Evolutionary conservation across 1,284 basidiomycete species (phyloP).

Genomic region (Moesziomyces parantarcticus): DNA sequence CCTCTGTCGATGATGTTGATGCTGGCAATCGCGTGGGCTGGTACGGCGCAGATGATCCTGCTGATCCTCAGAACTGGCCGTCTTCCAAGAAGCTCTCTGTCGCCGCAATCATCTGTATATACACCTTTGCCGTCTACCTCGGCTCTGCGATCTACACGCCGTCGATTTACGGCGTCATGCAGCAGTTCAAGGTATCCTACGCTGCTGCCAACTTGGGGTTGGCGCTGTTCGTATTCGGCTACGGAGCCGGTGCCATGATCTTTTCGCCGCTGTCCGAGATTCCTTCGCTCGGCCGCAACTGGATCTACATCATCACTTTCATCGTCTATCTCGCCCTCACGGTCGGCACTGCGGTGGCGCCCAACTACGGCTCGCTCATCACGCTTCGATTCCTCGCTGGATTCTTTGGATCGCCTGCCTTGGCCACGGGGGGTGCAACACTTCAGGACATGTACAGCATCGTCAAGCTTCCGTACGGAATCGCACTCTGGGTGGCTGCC

Average conservation of each 20-base stretch:
- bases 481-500: constrained; percentile 24
- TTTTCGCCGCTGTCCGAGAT: constrained; percentile 66
- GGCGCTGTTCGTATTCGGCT: constrained; percentile 37
- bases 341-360: constrained; percentile 21
- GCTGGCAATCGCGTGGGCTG: constrained; percentile 69
- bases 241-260: constrained; percentile 55
- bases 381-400: constrained; percentile 66
- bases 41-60: constrained; percentile 56
- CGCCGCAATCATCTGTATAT: constrained; percentile 45
- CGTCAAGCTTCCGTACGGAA: constrained; percentile 21
- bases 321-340: constrained; percentile 29
- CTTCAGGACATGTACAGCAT: constrained; percentile 51
- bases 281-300: constrained; percentile 51
- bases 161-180: constrained; percentile 12
- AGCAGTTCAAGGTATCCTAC: constrained; percentile 63
- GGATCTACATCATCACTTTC: constrained; percentile 28
- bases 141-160: constrained; percentile 69
- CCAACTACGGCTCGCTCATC: constrained; percentile 27
- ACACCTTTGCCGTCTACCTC: constrained; percentile 72
- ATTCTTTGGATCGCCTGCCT: constrained; percentile 66
- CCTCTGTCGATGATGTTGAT: background rate
- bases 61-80: constrained; percentile 58
- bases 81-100: constrained; percentile 49
- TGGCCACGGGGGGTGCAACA: constrained; percentile 64
- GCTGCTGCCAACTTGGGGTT: constrained; percentile 63